Evolutionary conservation across 176 grass and related monocot species (phyloP).

Genomic region (Lolium multiflorum): DNA sequence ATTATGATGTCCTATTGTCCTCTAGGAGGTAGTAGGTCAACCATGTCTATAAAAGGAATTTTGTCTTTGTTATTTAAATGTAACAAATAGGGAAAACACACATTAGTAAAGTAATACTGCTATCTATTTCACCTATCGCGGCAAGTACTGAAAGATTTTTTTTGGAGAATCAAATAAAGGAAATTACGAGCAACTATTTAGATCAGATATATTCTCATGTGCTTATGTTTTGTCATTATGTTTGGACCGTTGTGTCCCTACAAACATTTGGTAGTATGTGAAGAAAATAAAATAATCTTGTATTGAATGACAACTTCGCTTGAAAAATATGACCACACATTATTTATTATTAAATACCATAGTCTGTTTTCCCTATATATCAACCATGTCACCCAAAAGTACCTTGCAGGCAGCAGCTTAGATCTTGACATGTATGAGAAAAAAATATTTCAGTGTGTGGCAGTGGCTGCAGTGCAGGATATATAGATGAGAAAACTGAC

Average conservation of each 20-base stretch:
- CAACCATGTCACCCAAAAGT: background rate
- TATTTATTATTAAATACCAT: background rate
- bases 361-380: background rate
- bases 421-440: background rate
- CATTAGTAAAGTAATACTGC: background rate
- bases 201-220: background rate
- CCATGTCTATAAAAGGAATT: background rate
- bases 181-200: background rate
- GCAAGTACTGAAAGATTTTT: background rate
- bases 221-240: background rate
- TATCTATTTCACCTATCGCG: background rate
- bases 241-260: background rate
- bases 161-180: background rate
- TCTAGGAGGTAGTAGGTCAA: constrained; percentile 2
- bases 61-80: background rate
- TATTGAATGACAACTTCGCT: background rate
- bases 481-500: background rate
- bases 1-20: background rate
- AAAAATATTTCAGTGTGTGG: background rate
- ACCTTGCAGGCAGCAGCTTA: background rate
- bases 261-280: constrained; percentile 22
- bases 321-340: background rate
- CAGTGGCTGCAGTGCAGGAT: background rate
- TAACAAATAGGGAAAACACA: background rate
- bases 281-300: constrained; percentile 14